These are phyloP conservation scores for Dactylellina leptospora DNA, from an alignment of 2,329 filamentous ascomycete species.

Conservation along the genomic window DNA sequence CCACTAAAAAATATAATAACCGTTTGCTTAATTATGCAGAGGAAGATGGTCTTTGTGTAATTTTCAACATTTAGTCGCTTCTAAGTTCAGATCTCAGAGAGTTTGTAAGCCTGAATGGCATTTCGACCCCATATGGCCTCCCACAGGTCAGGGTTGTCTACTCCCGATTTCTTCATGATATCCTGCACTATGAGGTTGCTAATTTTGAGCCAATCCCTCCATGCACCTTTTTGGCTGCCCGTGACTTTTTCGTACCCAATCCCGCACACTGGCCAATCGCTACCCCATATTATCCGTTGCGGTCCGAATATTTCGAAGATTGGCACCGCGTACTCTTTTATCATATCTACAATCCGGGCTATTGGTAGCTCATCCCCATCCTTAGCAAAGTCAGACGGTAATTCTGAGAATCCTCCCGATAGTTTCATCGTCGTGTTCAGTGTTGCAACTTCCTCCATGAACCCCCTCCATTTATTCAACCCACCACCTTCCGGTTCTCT, in stretches of 20 bases:
- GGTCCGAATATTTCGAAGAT: constrained; percentile 77
- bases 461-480: constrained; percentile 53
- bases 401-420: constrained; percentile 84
- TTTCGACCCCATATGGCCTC: constrained; percentile 42
- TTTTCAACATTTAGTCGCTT: too few species aligned
- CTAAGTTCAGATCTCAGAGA: background rate
- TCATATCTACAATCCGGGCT: constrained; percentile 22
- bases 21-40: background rate
- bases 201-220: constrained; percentile 31
- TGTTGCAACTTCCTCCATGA: constrained; percentile 9
- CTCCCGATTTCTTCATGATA: constrained; percentile 14
- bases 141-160: constrained; percentile 18
- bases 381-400: constrained; percentile 64
- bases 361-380: constrained; percentile 6
- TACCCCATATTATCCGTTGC: constrained; percentile 82
- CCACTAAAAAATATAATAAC: constrained; percentile 21
- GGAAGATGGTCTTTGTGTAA: too few species aligned
- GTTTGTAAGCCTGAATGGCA: constrained; percentile 15
- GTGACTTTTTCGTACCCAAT: constrained; percentile 63
- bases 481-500: constrained; percentile 53
- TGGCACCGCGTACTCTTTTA: constrained; percentile 61
- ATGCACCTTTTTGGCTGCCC: constrained; percentile 33
- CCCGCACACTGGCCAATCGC: constrained; percentile 93
- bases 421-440: constrained; percentile 78
- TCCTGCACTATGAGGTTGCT: constrained; percentile 15